Base-by-base conservation (phyloP, 768 basidiomycete species). In the Rhodotorula paludigena region DNA sequence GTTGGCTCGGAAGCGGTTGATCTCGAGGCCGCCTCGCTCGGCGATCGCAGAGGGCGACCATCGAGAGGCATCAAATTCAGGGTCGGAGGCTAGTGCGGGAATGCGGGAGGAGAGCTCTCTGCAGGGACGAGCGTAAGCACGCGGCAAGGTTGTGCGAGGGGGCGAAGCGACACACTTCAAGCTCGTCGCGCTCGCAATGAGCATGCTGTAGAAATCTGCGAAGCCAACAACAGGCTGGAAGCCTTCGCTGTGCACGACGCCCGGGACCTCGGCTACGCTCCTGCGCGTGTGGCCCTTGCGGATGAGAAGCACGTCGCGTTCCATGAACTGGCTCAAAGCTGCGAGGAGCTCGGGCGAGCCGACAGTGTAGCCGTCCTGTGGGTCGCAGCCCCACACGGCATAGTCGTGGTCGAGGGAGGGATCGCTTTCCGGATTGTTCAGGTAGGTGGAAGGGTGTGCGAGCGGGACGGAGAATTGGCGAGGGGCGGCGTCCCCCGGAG, bases 1-100 rank as follows among this genome's bases (percentile, higher is more conserved):
- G 53, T 72, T 72, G 8, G 66, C 63, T 12, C 71, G n/a, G 55
- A 72, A 72, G 14, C 66, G 53, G 20, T 7, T 11, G 35, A 65
- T 55, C 52, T 68, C 66, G 39, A 72, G 33, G 3, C 57, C 60
- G 41, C 66, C 60, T 4, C 21, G n/a, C 5, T 2, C 2, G 4
- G 49, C 20, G 47, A 67, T 36, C 0, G 21, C 25, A 14, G 28
- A 10, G 11, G 54, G 41, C 4, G 66, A 61, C 66, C 66, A 67
- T 4, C 66, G 60, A 6, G 60, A 36, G 5, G 60, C 9, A 39
- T 61, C 51, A 49, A 63, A 58, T 11, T 32, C 28, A 23, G 51
- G 36, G 35, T 42, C 16, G 35, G 41, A 28, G n/a, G 56, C 35
- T 9, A 63, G 42, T 2, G 61, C 33, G 18, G 61, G 62, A 53